Conservation (phyloP, 768 basidiomycete genomes). For the Leucosporidium scottii region DNA sequence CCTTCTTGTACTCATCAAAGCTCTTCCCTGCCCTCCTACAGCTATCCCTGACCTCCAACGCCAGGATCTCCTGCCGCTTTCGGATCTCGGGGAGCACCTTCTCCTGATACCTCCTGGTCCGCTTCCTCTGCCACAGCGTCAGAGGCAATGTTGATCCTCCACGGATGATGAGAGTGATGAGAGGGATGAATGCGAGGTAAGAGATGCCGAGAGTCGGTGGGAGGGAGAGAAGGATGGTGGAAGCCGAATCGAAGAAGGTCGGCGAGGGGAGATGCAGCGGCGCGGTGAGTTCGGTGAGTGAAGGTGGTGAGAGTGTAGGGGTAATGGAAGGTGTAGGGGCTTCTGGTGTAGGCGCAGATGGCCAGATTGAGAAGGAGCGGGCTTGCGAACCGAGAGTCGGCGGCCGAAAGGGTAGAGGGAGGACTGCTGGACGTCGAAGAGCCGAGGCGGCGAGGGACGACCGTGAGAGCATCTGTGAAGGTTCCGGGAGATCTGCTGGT, state of each 20-base stretch:
- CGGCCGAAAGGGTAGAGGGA: background rate
- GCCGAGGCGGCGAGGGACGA: too few relatives aligned
- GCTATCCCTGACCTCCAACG: slow-evolving; percentile 36
- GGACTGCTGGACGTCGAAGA: background rate
- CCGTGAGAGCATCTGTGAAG: too few relatives aligned
- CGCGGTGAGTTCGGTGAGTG: background rate
- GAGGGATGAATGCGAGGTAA: slow-evolving; percentile 40
- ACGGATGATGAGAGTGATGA: slow-evolving; percentile 40
- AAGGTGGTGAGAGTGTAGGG: background rate
- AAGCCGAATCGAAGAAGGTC: slow-evolving; percentile 31
- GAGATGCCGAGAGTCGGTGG: slow-evolving; percentile 34
- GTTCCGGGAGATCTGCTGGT: too few relatives aligned
- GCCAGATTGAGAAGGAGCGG: slow-evolving; percentile 6
- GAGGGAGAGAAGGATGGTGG: slow-evolving; percentile 31
- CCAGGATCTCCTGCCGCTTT: slow-evolving; percentile 35
- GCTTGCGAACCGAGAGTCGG: background rate
- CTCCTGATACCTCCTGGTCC: slow-evolving; percentile 35
- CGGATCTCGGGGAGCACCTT: slow-evolving; percentile 40
- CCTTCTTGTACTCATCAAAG: slow-evolving; percentile 41
- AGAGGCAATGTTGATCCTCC: slow-evolving; percentile 40
- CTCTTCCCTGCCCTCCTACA: slow-evolving; percentile 37
- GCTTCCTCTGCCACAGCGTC: slow-evolving; percentile 41
- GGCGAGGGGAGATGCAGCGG: slow-evolving; percentile 15
- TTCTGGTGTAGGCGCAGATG: background rate
- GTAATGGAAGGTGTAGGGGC: background rate